These are phyloP conservation scores for Pseudozyma tsukubaensis DNA, from an alignment of 1,284 basidiomycete genomes.

Conservation along the genomic window DNA sequence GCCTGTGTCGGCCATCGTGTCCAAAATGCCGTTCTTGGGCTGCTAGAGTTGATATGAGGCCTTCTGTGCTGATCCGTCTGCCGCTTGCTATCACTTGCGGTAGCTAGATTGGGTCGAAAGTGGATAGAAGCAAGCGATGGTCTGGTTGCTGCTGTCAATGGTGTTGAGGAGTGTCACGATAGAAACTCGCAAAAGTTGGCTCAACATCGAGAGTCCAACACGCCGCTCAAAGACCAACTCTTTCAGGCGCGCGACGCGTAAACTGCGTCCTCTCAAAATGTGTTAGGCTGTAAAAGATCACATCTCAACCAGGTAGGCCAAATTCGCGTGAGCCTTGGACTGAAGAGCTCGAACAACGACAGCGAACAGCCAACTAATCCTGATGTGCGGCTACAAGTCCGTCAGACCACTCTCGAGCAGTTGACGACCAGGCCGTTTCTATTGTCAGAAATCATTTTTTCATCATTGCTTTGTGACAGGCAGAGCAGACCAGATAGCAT, in stretches of 20 bases:
- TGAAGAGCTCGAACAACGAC: no score
- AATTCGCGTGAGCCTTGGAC: no score
- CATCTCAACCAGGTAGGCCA: not conserved
- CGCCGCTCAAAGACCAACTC: conserved; percentile 16
- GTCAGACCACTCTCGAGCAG: no score
- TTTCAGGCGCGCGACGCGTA: conserved; percentile 42
- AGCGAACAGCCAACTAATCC: no score
- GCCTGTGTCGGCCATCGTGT: conserved; percentile 22
- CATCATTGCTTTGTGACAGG: not conserved
- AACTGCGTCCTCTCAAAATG: conserved; percentile 1
- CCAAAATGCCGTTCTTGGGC: not conserved
- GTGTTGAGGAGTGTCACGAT: not conserved
- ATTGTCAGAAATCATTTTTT: no score
- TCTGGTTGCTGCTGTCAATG: not conserved
- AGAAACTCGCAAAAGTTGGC: conserved; percentile 1
- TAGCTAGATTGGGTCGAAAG: not conserved
- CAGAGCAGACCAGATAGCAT: not conserved
- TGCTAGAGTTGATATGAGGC: no score
- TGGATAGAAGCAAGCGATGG: not conserved
- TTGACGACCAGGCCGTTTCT: no score
- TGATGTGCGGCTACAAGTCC: no score
- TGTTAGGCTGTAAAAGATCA: conserved; percentile 11
- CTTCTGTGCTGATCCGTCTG: no score
- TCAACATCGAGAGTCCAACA: conserved; percentile 25
- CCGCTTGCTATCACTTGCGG: not conserved